Conservation (phyloP, 1,284 basidiomycete genomes). For the Heterobasidion parviporum region DNA sequence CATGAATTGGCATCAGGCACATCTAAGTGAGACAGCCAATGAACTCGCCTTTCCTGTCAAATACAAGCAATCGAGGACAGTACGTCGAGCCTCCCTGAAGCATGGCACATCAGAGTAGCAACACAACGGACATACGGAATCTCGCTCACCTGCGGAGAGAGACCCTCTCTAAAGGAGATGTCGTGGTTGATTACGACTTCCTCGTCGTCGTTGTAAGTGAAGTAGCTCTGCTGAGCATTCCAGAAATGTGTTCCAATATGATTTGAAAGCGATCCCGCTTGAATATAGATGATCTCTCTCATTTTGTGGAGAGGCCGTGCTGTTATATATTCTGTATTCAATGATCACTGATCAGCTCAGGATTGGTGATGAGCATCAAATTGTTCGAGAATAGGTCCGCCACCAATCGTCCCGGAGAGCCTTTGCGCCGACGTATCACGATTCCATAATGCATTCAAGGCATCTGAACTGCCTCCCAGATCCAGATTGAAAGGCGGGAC, state of each 20-base stretch:
- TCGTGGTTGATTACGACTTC: slow-evolving; percentile 40
- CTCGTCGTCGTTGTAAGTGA: slow-evolving; percentile 40
- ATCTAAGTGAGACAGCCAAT: not conserved
- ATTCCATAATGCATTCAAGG: no score
- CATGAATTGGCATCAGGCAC: not conserved
- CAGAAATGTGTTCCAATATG: slow-evolving; percentile 70
- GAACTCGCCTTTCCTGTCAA: slow-evolving; percentile 56
- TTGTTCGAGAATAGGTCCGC: no score
- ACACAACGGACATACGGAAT: not conserved
- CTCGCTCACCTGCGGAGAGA: slow-evolving; percentile 29
- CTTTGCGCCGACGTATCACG: no score
- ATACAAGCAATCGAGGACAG: slow-evolving; percentile 54
- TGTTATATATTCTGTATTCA: not conserved
- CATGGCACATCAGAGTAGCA: not conserved
- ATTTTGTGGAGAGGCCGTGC: slow-evolving; percentile 27
- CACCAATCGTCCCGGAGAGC: no score
- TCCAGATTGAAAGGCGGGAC: no score
- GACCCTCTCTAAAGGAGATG: slow-evolving; percentile 58
- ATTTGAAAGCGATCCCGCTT: slow-evolving; percentile 61
- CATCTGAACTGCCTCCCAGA: no score
- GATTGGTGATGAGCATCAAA: no score
- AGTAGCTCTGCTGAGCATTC: slow-evolving; percentile 71
- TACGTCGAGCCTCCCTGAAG: slow-evolving; percentile 46
- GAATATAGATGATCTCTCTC: slow-evolving; percentile 73
- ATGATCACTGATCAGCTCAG: not conserved